Percentiles rank a stretch among this genome's conserved stretches.
phyloP scores from a whole-genome alignment of 371 early-diverging fungal species.

The Capniomyces stellatus region DNA sequence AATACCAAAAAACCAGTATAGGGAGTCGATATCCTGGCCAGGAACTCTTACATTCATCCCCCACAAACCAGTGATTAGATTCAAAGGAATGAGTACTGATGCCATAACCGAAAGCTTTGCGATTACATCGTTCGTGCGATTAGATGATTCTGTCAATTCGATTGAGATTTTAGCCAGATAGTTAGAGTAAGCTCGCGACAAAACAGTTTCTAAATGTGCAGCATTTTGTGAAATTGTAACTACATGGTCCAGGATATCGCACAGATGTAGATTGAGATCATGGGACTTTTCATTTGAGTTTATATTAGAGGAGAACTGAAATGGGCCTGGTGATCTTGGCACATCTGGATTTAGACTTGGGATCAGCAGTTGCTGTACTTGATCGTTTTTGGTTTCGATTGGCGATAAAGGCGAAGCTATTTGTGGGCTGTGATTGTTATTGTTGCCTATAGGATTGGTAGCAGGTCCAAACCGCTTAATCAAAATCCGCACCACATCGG shows the following conservation, averaged over 20 bases:
- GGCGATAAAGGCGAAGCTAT: too few relatives aligned
- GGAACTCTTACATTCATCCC: constrained; percentile 87
- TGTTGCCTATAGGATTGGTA: constrained; percentile 10
- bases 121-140: constrained; percentile 75
- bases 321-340: not conserved
- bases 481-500: constrained; percentile 59
- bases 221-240: constrained; percentile 81
- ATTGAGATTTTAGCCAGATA: constrained; percentile 92
- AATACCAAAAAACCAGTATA: constrained; percentile 65
- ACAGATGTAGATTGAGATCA: constrained; percentile 42
- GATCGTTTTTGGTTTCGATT: not conserved
- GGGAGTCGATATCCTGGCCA: constrained; percentile 37
- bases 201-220: constrained; percentile 74
- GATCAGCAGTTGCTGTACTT: not conserved
- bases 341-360: not conserved
- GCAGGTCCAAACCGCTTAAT: constrained; percentile 53
- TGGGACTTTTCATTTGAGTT: constrained; percentile 13
- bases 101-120: constrained; percentile 82
- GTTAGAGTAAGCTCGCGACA: constrained; percentile 80
- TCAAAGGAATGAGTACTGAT: constrained; percentile 84
- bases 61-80: constrained; percentile 80
- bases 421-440: not conserved
- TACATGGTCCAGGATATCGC: constrained; percentile 91
- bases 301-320: not conserved
- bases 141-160: constrained; percentile 86